These are phyloP conservation scores for Coccomyxa subellipsoidea DNA, from an alignment of 163 green algal genomes.

Conservation along the genomic window DNA sequence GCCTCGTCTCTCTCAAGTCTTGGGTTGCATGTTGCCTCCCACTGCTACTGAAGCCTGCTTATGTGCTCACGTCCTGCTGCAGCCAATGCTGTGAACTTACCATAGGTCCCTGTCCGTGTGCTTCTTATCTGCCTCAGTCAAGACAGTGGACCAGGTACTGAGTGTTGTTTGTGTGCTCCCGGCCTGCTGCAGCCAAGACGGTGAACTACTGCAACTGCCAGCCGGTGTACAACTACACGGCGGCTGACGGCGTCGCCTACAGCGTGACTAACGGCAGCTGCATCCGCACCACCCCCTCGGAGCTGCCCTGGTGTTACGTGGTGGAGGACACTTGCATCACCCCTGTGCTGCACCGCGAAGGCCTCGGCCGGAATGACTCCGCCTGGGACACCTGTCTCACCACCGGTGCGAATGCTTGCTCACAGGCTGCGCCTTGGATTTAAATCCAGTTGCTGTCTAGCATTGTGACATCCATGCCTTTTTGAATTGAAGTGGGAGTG, in stretches of 20 bases:
- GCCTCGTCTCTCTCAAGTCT: too few species aligned
- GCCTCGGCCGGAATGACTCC: background rate
- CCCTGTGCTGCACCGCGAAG: background rate
- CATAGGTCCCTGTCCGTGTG: too few species aligned
- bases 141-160: background rate
- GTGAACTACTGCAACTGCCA: constrained; percentile 11
- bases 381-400: constrained; percentile 11
- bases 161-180: background rate
- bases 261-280: background rate
- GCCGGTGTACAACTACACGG: constrained; percentile 11
- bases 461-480: background rate
- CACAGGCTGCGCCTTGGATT: background rate
- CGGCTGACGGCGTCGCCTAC: background rate
- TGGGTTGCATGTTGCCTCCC: too few species aligned
- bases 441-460: background rate
- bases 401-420: background rate
- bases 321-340: constrained; percentile 4
- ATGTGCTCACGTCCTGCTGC: too few species aligned
- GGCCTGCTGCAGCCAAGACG: background rate
- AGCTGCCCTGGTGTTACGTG: constrained; percentile 9
- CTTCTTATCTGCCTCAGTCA: background rate
- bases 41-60: too few species aligned
- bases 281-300: background rate
- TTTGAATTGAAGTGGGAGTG: too few species aligned
- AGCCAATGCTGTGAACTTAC: too few species aligned